A percentile compares a stretch with the other conserved stretches of the same genome.
Conservation (phyloP, 2,329 filamentous ascomycete species). For the Akanthomyces dipterigenus region DNA sequence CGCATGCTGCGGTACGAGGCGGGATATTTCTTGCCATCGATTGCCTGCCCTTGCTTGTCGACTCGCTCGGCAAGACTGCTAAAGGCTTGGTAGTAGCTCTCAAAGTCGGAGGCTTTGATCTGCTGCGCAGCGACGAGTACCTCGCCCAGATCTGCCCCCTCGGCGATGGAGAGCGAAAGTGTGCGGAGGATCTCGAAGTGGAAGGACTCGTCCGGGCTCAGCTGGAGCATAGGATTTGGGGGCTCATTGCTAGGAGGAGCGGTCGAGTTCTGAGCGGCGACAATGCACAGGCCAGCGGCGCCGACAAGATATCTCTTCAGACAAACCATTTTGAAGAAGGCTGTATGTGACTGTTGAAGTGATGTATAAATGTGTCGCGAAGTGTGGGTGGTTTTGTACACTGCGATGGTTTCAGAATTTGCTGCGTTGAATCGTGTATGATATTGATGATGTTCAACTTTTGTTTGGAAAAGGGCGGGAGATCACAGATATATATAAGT, state of each 20-base stretch:
- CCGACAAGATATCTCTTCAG: background rate
- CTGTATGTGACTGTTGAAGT: background rate
- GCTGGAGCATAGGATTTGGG: constrained; percentile 15
- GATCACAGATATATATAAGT: background rate
- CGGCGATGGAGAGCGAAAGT: constrained; percentile 15
- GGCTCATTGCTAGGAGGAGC: background rate
- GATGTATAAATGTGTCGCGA: background rate
- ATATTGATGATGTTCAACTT: background rate
- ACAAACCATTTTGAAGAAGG: background rate
- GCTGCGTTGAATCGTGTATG: no score
- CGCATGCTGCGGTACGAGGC: constrained; percentile 20
- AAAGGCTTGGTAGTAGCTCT: constrained; percentile 20
- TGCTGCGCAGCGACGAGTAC: constrained; percentile 25
- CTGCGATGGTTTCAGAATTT: no score
- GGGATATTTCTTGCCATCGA: constrained; percentile 17
- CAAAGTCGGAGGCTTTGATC: constrained; percentile 19
- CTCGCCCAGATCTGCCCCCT: constrained; percentile 26
- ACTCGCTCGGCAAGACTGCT: constrained; percentile 18
- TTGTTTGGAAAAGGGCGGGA: background rate
- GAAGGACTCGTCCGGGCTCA: constrained; percentile 18
- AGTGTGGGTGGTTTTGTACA: background rate
- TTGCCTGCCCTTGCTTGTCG: constrained; percentile 17
- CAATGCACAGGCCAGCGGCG: background rate
- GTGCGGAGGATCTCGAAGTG: constrained; percentile 22
- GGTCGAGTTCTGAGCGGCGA: constrained; percentile 3